A percentile compares a stretch with the other conserved stretches of the same genome.
These are phyloP conservation scores for Globisporangium megalacanthum DNA, from an alignment of 352 stramenopile genomes.

Conservation along the genomic window DNA sequence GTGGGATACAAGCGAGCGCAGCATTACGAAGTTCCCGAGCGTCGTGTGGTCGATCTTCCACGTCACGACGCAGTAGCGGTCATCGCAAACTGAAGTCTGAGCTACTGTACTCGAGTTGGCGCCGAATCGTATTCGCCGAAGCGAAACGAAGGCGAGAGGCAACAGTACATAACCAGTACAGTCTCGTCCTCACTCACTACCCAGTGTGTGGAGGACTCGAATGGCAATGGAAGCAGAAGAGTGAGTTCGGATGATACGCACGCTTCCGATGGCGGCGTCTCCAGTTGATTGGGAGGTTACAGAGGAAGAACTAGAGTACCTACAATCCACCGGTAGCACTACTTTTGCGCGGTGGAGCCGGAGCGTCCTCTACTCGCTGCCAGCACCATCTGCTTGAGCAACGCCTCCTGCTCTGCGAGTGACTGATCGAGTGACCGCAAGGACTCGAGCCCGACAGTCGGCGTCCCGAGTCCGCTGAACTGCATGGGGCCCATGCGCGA, in stretches of 20 bases:
- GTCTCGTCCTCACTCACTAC: too few species aligned
- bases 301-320: neutral
- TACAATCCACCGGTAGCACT: neutral
- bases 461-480: neutral
- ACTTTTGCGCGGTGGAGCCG: slow-evolving; percentile 1
- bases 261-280: neutral
- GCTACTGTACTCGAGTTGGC: neutral
- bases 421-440: slow-evolving; percentile 19
- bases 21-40: slow-evolving; percentile 40
- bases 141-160: neutral
- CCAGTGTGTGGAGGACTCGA: too few species aligned
- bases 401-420: slow-evolving; percentile 24
- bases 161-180: too few species aligned
- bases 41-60: slow-evolving; percentile 41
- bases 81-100: slow-evolving; percentile 3
- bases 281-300: neutral
- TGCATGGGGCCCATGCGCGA: neutral
- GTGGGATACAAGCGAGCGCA: slow-evolving; percentile 66
- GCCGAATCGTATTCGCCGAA: neutral
- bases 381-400: slow-evolving; percentile 22
- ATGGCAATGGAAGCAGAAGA: too few species aligned
- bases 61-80: slow-evolving; percentile 77
- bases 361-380: slow-evolving; percentile 9
- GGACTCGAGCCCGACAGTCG: neutral
- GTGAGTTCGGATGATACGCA: neutral